These are phyloP conservation scores for Aspergillus coremiiformis DNA, from an alignment of 495 filamentous ascomycete species.

Conservation along the genomic window DNA sequence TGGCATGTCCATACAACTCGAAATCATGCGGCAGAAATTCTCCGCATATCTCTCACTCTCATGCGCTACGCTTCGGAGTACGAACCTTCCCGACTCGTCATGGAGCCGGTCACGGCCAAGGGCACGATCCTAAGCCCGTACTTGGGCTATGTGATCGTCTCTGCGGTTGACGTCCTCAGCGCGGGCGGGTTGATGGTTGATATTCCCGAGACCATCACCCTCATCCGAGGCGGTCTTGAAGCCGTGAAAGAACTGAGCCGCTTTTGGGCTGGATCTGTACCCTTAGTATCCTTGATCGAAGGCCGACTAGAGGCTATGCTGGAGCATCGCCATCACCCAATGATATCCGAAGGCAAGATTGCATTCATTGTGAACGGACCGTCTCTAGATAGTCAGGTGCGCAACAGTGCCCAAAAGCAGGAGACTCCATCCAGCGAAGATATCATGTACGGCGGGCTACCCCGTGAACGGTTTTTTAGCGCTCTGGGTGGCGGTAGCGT, in stretches of 20 bases:
- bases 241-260: slow-evolving; percentile 24
- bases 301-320: slow-evolving; percentile 24
- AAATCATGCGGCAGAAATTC: slow-evolving; percentile 37
- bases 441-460: slow-evolving; percentile 29
- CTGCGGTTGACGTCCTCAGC: slow-evolving; percentile 42
- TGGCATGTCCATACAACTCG: slow-evolving; percentile 34
- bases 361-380: slow-evolving; percentile 28
- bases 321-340: slow-evolving; percentile 21
- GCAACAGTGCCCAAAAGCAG: slow-evolving; percentile 17
- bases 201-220: slow-evolving; percentile 36
- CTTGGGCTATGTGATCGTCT: slow-evolving; percentile 37
- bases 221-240: slow-evolving; percentile 40
- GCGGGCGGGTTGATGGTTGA: slow-evolving; percentile 28
- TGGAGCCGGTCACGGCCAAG: slow-evolving; percentile 11
- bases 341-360: slow-evolving; percentile 20
- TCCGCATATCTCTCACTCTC: slow-evolving; percentile 27
- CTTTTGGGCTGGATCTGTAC: slow-evolving; percentile 28
- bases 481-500: slow-evolving; percentile 26
- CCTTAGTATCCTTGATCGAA: slow-evolving; percentile 23
- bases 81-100: slow-evolving; percentile 12
- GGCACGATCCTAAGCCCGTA: slow-evolving; percentile 33
- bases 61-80: slow-evolving; percentile 21
- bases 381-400: slow-evolving; percentile 28
- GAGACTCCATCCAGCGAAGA: slow-evolving; percentile 22
- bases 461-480: slow-evolving; percentile 25